These are phyloP conservation scores for Termitomyces sp. DNA, from an alignment of 768 basidiomycete genomes.

Conservation along the genomic window DNA sequence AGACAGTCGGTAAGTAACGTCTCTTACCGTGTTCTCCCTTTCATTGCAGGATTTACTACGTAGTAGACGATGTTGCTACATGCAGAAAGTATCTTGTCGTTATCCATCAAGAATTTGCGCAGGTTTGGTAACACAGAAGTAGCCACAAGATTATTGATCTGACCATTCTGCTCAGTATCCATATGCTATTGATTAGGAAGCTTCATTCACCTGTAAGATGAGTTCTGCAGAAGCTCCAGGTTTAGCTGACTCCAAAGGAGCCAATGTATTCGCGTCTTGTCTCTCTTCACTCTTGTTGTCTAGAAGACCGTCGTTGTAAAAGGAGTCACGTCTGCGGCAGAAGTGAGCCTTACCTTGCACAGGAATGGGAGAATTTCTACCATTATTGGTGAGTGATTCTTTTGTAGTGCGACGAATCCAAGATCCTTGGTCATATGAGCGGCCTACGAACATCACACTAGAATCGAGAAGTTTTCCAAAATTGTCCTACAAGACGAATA, in stretches of 20 bases:
- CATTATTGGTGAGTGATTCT: slow-evolving; percentile 56
- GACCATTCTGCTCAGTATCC: slow-evolving; percentile 2
- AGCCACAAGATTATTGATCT: slow-evolving; percentile 75
- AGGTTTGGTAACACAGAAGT: slow-evolving; percentile 64
- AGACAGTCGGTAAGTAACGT: not conserved
- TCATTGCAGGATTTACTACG: slow-evolving; percentile 75
- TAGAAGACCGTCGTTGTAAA: not conserved
- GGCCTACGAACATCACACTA: slow-evolving; percentile 66
- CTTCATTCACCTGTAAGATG: slow-evolving; percentile 35
- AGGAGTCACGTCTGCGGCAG: not conserved
- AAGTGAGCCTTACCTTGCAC: slow-evolving; percentile 21
- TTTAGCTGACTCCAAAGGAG: slow-evolving; percentile 27
- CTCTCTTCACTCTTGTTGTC: slow-evolving; percentile 62
- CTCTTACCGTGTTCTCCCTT: slow-evolving; percentile 64
- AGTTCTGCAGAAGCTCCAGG: slow-evolving; percentile 35
- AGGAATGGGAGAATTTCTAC: slow-evolving; percentile 64
- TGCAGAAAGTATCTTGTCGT: slow-evolving; percentile 72
- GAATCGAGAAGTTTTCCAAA: slow-evolving; percentile 83
- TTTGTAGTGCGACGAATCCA: slow-evolving; percentile 73
- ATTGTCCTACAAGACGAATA: slow-evolving; percentile 47
- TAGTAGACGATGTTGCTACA: slow-evolving; percentile 85
- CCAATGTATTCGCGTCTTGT: slow-evolving; percentile 35
- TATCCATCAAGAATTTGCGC: slow-evolving; percentile 75
- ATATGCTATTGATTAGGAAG: not conserved
- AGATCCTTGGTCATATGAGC: slow-evolving; percentile 67